Evolutionary conservation across 202 grass and related monocot genomes (phyloP).

Genomic region (Brachypodium distachyon): DNA sequence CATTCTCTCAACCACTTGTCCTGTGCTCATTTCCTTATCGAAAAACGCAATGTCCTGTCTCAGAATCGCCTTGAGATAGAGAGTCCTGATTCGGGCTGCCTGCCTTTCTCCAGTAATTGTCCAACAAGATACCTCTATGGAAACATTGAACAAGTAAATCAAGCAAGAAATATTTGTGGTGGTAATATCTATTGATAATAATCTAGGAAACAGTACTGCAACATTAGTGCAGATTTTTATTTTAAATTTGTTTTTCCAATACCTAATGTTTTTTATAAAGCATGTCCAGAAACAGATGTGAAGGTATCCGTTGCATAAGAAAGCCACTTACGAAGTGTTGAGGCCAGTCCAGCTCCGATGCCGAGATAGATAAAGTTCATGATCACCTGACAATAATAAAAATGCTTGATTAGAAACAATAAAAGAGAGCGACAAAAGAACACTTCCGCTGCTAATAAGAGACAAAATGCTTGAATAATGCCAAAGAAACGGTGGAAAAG

Average conservation of each 20-base stretch:
- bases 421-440: neutral
- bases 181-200: no score
- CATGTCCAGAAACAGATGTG: neutral
- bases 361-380: slow-evolving; percentile 52
- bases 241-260: neutral
- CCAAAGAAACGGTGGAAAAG: neutral
- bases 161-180: no score
- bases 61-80: slow-evolving; percentile 70
- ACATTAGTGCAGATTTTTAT: no score
- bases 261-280: neutral
- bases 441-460: neutral
- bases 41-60: slow-evolving; percentile 68
- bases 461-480: neutral
- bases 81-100: slow-evolving; percentile 44
- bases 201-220: no score
- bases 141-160: no score
- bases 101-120: slow-evolving; percentile 66
- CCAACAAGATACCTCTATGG: slow-evolving; percentile 84
- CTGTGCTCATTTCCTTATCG: slow-evolving; percentile 58
- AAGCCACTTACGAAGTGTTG: slow-evolving; percentile 36
- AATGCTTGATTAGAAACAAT: neutral
- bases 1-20: slow-evolving; percentile 72
- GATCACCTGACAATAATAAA: slow-evolving; percentile 33
- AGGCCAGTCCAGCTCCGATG: slow-evolving; percentile 42
- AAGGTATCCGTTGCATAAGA: neutral